Percentiles rank a stretch among this genome's conserved stretches.
phyloP scores from a whole-genome alignment of 2,329 filamentous ascomycete genomes.

The Beauveria bassiana region DNA sequence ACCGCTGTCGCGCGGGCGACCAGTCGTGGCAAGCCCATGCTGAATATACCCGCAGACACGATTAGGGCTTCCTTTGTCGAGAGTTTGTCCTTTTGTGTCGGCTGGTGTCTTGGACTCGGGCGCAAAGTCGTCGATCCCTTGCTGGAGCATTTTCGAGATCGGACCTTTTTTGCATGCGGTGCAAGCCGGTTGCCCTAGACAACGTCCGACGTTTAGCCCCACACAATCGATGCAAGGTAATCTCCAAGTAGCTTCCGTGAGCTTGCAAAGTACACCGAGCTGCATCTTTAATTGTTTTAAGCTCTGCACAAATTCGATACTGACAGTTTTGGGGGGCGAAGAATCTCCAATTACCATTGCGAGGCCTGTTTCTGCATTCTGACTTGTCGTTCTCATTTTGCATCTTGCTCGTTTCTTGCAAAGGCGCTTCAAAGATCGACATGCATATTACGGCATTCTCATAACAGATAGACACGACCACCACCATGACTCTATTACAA shows the following conservation, averaged over 20 bases:
- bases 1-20: background rate
- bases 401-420: background rate
- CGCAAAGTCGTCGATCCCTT: background rate
- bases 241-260: background rate
- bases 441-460: conserved; percentile 24
- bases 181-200: conserved; percentile 27
- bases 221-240: conserved; percentile 3
- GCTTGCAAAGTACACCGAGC: background rate
- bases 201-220: conserved; percentile 28
- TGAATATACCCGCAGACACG: background rate
- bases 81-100: background rate
- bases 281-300: conserved; percentile 6
- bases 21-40: background rate
- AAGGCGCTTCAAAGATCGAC: conserved; percentile 18
- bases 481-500: conserved; percentile 36
- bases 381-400: background rate
- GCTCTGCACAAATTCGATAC: background rate
- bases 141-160: background rate
- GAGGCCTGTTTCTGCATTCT: background rate
- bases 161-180: background rate
- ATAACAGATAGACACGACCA: conserved; percentile 17
- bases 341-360: background rate
- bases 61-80: too few relatives aligned
- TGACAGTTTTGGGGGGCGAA: background rate
- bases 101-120: background rate